These are phyloP conservation scores for Xylariaceae sp. DNA, from an alignment of 2,329 filamentous ascomycete genomes.

Conservation along the genomic window DNA sequence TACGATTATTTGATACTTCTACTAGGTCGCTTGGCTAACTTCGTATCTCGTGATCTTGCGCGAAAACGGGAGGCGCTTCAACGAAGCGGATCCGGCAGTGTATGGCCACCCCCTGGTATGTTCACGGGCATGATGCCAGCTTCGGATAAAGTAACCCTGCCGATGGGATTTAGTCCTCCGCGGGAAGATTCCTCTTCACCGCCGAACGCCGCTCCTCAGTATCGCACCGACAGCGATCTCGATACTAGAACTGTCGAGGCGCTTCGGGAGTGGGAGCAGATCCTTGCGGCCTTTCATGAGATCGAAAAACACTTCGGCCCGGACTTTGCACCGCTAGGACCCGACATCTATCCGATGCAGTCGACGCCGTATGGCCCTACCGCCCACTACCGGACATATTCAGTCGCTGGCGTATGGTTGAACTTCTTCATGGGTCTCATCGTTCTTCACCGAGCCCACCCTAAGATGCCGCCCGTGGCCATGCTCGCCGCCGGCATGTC, in stretches of 20 bases:
- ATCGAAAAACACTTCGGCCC: constrained; percentile 64
- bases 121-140: constrained; percentile 56
- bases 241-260: constrained; percentile 65
- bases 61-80: constrained; percentile 70
- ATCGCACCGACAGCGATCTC: constrained; percentile 52
- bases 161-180: constrained; percentile 53
- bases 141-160: constrained; percentile 46
- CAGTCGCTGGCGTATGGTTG: constrained; percentile 83
- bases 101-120: constrained; percentile 40
- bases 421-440: constrained; percentile 84
- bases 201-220: constrained; percentile 36
- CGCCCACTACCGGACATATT: constrained; percentile 77
- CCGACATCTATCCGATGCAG: constrained; percentile 59
- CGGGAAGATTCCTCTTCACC: constrained; percentile 38
- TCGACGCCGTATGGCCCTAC: constrained; percentile 78
- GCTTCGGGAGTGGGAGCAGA: constrained; percentile 71
- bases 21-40: constrained; percentile 73
- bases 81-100: constrained; percentile 53
- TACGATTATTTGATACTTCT: constrained; percentile 84
- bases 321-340: constrained; percentile 70
- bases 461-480: constrained; percentile 84
- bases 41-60: constrained; percentile 69
- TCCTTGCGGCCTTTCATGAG: constrained; percentile 65
- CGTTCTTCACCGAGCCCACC: constrained; percentile 75
- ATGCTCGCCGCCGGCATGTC: constrained; percentile 81